Evolutionary conservation across 169 alveolate genomes (phyloP), one percentile per base, ranked within the genome.

Genomic region (Plasmodium falciparum): DNA sequence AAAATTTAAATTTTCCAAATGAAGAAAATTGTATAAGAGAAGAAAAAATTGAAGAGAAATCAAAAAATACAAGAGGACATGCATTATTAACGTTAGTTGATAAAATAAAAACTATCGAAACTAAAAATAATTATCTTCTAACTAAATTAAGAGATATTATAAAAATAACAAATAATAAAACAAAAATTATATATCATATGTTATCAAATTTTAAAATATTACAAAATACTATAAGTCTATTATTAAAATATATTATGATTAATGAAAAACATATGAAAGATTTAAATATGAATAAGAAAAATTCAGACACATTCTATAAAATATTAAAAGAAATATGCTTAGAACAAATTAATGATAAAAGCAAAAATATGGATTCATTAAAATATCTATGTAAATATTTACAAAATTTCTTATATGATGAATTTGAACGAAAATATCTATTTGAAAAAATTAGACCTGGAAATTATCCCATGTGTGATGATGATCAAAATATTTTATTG

Each of bases 31-130:
- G 89, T 56, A 49, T 76, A 65, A 52, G 89, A 76, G 89, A 76
- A 65, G 89, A 76, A 62, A 76, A 76, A 76, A 65, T 76, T 7
- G 89, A 76, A 76, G 89, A 76, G 63, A 76, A 58, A 29, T 22
- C 89, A n/a, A 76, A 63, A 76, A 76, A 76, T 65, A 65, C 76
- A 7, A 76, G 89, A 65, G 89, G 89, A 12, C 89, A 76, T 52
- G 89, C 89, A 24, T n/a, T 76, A 47, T 58, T 76, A 29, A 76
- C 89, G 26, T 65, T 76, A 65, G 89, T 76, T 20, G 89, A 76
- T 15, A 76, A 76, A 76, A 75, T 76, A 49, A 76, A 76, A 76
- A 76, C 66, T 1, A 76, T 76, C 4, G 89, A 76, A 76, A 76
- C 47, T 65, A 76, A 76, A 76, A 76, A 76, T 65, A 76, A 76